Evolutionary conservation across 768 basidiomycete species (phyloP), one percentile per base, ranked within the genome.

Genomic region (Lactarius indigo): DNA sequence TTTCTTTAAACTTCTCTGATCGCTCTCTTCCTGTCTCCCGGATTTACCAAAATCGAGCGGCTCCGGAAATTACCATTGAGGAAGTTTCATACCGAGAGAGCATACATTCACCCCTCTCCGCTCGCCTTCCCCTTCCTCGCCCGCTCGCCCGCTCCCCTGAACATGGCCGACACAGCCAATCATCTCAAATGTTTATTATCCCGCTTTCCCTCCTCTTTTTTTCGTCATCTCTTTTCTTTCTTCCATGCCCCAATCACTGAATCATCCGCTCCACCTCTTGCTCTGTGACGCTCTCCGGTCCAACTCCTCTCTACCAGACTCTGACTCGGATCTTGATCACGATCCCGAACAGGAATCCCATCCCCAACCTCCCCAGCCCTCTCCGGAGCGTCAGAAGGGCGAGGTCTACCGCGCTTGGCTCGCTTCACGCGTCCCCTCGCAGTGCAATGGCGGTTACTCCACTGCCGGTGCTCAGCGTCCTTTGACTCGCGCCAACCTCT

Each of bases 391-490:
- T 20, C 31, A 33, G 17, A 50, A 7, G 35, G 30, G 47, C 37
- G 66, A 71, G 1, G 63, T 76, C 65, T 74, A 74, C 50, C 59
- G 70, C 30, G 68, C 64, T 23, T 76, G 75, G 75, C 70, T 75
- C 15, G 71, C 75, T 23, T 76, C 75, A 37, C 67, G 75, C 26
- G 55, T 65, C 52, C 57, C 69, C 23, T 59, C 71, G 17, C 20
- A 26, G 30, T 50, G 61, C 23, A 70, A 60, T 47, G 30, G 56
- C 20, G 63, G 65, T 26, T 63, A 76, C 37, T 73, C 69, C 67
- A 76, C 74, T 80, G 86, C 92, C 39, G 92, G 92, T 56, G 86
- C 85, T 47, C 87, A 86, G 69, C 85, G 91, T 47, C 79, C 83
- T n/a, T 71, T 93, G 67, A 86, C 81, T 59, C 70, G 81, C 57